Percentiles rank a stretch among this genome's conserved stretches.
Evolutionary conservation across 495 filamentous ascomycete genomes (phyloP).

Genomic region (Recurvomyces mirabilis): DNA sequence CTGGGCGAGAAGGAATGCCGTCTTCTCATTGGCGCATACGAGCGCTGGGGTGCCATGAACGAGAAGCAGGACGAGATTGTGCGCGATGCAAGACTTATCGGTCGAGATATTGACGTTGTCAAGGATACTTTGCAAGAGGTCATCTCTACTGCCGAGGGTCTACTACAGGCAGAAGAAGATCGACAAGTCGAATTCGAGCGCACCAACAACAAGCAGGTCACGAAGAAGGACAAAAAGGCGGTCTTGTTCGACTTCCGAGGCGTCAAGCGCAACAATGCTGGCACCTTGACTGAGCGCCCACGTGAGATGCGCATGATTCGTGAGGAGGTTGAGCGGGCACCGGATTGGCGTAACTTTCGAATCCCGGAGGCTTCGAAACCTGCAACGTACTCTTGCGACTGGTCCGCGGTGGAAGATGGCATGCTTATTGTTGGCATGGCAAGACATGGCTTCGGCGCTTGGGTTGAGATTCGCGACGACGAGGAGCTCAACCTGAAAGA

Average conservation of each 20-base stretch:
- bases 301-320: slow-evolving; percentile 76
- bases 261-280: slow-evolving; percentile 86
- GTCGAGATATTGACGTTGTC: slow-evolving; percentile 67
- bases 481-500: slow-evolving; percentile 73
- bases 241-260: slow-evolving; percentile 87
- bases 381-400: slow-evolving; percentile 73
- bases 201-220: slow-evolving; percentile 57
- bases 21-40: slow-evolving; percentile 75
- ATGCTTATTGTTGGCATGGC: slow-evolving; percentile 94
- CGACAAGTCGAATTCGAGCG: slow-evolving; percentile 51
- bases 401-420: slow-evolving; percentile 86
- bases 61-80: slow-evolving; percentile 78
- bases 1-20: slow-evolving; percentile 84
- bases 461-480: slow-evolving; percentile 87
- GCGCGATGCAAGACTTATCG: slow-evolving; percentile 67
- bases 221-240: slow-evolving; percentile 95
- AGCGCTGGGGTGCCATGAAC: slow-evolving; percentile 77
- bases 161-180: slow-evolving; percentile 57
- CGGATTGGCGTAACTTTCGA: slow-evolving; percentile 66
- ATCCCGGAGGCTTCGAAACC: slow-evolving; percentile 84
- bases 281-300: slow-evolving; percentile 82
- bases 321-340: slow-evolving; percentile 49
- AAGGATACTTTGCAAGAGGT: slow-evolving; percentile 61
- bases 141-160: slow-evolving; percentile 52
- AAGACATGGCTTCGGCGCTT: slow-evolving; percentile 87